These are phyloP conservation scores for Vanderwaltozyma polyspora DNA, from an alignment of 805 yeast species.

Conservation along the genomic window DNA sequence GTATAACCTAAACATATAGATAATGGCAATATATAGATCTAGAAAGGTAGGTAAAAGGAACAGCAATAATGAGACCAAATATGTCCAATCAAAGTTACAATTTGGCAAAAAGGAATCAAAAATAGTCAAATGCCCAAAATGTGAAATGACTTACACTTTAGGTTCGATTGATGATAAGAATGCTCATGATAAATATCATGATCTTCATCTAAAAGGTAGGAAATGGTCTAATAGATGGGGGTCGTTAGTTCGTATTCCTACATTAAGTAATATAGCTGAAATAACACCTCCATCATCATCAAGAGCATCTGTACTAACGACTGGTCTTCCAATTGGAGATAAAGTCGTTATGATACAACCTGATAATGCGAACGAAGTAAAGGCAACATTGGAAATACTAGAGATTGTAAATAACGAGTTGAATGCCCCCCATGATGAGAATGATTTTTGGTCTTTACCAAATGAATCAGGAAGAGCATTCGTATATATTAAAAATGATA, in stretches of 20 bases:
- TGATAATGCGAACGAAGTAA: constrained; percentile 21
- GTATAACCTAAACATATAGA: no score
- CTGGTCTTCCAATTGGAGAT: background rate
- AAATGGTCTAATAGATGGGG: constrained; percentile 36
- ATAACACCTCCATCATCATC: constrained; percentile 10
- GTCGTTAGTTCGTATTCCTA: background rate
- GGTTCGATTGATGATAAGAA: constrained; percentile 11
- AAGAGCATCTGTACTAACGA: constrained; percentile 1
- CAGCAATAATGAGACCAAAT: constrained; percentile 3
- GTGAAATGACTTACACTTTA: constrained; percentile 21
- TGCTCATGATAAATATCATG: constrained; percentile 43
- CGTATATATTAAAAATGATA: constrained; percentile 34
- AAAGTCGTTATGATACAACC: constrained; percentile 30
- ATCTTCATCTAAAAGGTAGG: constrained; percentile 36
- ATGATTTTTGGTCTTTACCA: constrained; percentile 28
- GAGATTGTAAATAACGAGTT: constrained; percentile 48
- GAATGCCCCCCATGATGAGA: constrained; percentile 44
- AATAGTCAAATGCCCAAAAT: constrained; percentile 15
- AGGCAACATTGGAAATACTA: constrained; percentile 32
- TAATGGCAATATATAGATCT: no score
- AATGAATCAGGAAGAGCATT: constrained; percentile 34
- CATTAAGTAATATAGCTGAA: background rate
- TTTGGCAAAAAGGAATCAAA: constrained; percentile 3
- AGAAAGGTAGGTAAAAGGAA: constrained; percentile 1
- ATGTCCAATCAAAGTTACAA: constrained; percentile 13